phyloP scores from a whole-genome alignment of 257 asterid genomes.

The Agastache rugosa region DNA sequence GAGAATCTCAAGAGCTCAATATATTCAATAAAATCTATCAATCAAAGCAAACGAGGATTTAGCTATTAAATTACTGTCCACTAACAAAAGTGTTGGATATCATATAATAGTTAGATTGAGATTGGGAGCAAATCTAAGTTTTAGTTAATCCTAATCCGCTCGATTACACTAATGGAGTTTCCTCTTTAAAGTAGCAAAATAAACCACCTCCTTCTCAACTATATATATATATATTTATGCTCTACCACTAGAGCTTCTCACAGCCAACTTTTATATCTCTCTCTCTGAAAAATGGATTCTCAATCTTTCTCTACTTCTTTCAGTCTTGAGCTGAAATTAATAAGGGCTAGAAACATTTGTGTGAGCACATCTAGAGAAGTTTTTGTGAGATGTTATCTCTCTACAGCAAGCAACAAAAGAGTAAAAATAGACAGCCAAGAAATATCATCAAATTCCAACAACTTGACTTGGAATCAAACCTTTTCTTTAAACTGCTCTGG shows the following conservation, averaged over 20 bases:
- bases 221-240: constrained; percentile 44
- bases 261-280: background rate
- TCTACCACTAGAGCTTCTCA: constrained; percentile 20
- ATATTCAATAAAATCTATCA: constrained; percentile 17
- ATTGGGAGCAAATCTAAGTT: constrained; percentile 9
- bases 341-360: constrained; percentile 56
- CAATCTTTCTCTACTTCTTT: constrained; percentile 34
- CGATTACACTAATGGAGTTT: background rate
- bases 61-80: constrained; percentile 31
- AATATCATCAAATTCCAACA: constrained; percentile 52
- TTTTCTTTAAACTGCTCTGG: constrained; percentile 58
- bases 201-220: constrained; percentile 19
- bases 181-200: constrained; percentile 27
- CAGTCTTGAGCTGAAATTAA: constrained; percentile 49
- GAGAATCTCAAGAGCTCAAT: constrained; percentile 39
- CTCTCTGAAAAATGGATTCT: constrained; percentile 42
- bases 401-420: constrained; percentile 52
- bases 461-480: constrained; percentile 54
- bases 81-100: constrained; percentile 11
- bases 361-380: constrained; percentile 40
- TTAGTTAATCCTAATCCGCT: constrained; percentile 31
- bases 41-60: constrained; percentile 30
- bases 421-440: constrained; percentile 51
- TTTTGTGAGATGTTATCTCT: constrained; percentile 68
- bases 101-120: constrained; percentile 26